These are phyloP conservation scores for Myxozyma nipponensis DNA, from an alignment of 805 yeast genomes.

Conservation along the genomic window DNA sequence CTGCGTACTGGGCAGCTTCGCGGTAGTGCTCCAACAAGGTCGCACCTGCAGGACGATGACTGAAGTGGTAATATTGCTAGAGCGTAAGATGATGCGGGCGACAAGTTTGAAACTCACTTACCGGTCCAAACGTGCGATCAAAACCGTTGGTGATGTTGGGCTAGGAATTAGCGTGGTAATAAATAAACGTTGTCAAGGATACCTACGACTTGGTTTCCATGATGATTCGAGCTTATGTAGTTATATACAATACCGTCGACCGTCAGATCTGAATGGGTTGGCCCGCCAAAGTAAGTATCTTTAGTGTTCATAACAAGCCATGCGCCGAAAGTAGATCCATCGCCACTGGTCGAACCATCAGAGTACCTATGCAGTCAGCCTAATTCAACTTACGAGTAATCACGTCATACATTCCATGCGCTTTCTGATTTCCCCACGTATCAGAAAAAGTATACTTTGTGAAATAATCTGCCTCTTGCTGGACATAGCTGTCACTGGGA, in stretches of 20 bases:
- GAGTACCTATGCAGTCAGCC: background rate
- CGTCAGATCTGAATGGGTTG: background rate
- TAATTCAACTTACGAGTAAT: background rate
- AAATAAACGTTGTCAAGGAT: too few species aligned
- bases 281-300: background rate
- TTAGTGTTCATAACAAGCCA: background rate
- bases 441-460: background rate
- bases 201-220: background rate
- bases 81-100: too few species aligned
- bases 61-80: background rate
- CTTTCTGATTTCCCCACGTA: background rate
- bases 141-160: background rate
- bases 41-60: background rate
- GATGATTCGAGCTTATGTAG: background rate
- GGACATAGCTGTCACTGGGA: background rate
- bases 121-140: background rate
- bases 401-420: background rate
- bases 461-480: background rate
- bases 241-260: background rate
- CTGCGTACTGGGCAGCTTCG: background rate
- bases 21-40: background rate
- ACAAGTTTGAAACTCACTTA: too few species aligned
- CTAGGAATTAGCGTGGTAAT: too few species aligned
- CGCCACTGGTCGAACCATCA: background rate
- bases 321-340: background rate